phyloP scores from a whole-genome alignment of 192 early-diverging fungal genomes.

The Coemansia sp. region DNA sequence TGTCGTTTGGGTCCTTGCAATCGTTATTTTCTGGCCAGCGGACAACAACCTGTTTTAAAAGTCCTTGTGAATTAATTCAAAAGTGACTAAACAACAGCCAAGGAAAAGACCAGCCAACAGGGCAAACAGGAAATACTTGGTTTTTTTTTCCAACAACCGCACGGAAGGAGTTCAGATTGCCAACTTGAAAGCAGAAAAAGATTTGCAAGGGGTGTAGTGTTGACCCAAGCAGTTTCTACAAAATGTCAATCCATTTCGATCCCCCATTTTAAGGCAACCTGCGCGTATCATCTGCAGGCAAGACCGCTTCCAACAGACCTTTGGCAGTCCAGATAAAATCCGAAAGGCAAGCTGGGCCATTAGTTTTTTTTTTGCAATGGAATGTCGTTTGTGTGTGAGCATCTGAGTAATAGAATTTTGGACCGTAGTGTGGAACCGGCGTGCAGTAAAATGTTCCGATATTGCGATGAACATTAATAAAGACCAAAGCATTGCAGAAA shows the following conservation, averaged over 20 bases:
- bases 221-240: not conserved
- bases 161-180: slow-evolving; percentile 25
- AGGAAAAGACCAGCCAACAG: not conserved
- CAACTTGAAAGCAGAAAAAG: not conserved
- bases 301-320: not conserved
- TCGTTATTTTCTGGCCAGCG: not conserved
- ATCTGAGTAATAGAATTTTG: not conserved
- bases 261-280: slow-evolving; percentile 3
- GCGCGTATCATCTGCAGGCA: not conserved
- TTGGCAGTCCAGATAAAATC: not conserved
- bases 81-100: not conserved
- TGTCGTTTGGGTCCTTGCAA: not conserved
- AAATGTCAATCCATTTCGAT: not conserved
- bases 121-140: not conserved
- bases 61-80: not conserved
- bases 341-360: not conserved
- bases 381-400: not conserved
- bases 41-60: not conserved
- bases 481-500: not conserved
- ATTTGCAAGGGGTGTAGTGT: not conserved
- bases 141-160: not conserved
- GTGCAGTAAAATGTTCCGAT: slow-evolving; percentile 3
- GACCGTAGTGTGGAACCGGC: not conserved
- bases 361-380: not conserved
- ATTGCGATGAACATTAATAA: not conserved